These are phyloP conservation scores for Mediolabrus comicus DNA, from an alignment of 108 stramenopile genomes.

Conservation along the genomic window DNA sequence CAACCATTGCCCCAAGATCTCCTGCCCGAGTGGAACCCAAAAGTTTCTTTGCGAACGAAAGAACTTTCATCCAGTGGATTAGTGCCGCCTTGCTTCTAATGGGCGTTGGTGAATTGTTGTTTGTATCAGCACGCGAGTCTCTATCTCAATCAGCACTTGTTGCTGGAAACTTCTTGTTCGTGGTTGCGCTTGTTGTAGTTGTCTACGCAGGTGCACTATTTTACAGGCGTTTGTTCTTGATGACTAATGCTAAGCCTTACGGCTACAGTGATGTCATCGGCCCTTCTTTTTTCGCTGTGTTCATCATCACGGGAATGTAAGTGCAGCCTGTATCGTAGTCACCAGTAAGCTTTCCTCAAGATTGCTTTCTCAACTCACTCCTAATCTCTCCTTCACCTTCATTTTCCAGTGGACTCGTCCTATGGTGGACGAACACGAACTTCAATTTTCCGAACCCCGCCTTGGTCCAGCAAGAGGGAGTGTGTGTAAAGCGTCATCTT, in stretches of 20 bases:
- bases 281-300: not conserved
- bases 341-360: no score
- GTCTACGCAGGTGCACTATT: constrained; percentile 17
- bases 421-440: not conserved
- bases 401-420: not conserved
- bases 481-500: not conserved
- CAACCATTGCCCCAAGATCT: not conserved
- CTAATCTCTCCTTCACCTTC: not conserved
- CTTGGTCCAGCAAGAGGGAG: not conserved
- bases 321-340: not conserved
- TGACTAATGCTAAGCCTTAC: constrained; percentile 21
- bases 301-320: not conserved
- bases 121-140: not conserved
- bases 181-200: not conserved
- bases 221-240: constrained; percentile 16
- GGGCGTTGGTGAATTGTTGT: constrained; percentile 14
- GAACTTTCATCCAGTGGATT: constrained; percentile 53
- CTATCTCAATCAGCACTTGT: not conserved
- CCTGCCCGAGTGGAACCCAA: constrained; percentile 43
- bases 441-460: not conserved
- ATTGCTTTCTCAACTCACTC: no score
- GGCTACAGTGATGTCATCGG: constrained; percentile 20
- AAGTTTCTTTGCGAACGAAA: constrained; percentile 42
- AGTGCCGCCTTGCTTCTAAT: constrained; percentile 31
- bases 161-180: not conserved